Base-by-base conservation (phyloP, 140 eudicot species). In the Flaveria floridana region DNA sequence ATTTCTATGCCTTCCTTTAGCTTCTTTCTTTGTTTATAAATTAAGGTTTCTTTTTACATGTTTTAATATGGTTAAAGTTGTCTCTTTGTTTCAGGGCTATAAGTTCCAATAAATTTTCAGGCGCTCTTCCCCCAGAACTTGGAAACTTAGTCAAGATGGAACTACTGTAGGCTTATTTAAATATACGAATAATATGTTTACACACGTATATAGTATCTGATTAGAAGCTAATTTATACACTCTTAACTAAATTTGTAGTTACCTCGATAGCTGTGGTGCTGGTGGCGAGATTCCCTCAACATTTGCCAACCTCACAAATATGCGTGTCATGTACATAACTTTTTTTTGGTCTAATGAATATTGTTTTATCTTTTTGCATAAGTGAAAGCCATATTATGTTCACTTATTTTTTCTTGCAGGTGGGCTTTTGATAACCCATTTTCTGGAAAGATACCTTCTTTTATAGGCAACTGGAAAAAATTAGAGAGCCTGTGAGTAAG, bases 201-300 rank as follows among this genome's bases (percentile, higher is more conserved):
- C 23, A 37, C 20, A 16, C 21, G 19, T 34, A 65, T 50, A 68
- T 61, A 44, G 15, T 65, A 71, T 53, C 68, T 70, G 57, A 53
- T 34, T 55, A 46, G 16, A 55, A 47, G 44, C 51, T 58, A 48
- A 68, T 16, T 65, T 15, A 55, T 61, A 62, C 16, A 56, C 21
- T 57, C 3, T 41, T 68, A 20, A 57, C 70, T 50, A 18, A 62
- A 51, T 23, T 52, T 71, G 61, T 86, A 91, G 97, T 68, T 91
- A 85, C 65, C 68, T 89, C 39, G 96, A 86, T 79, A 91, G 97
- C 74, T 85, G 77, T 78, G 97, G 93, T 59, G 71, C 69, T 61
- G 87, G 89, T 74, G 97, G 96, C 48, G 76, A 83, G 59, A 83
- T 91, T 71, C 96, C 97, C 63, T 30, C 87, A 13, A 76, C 93